A percentile compares a stretch with the other conserved stretches of the same genome.
Conservation (phyloP, 495 filamentous ascomycete species). For the Talaromyces wortmannii region DNA sequence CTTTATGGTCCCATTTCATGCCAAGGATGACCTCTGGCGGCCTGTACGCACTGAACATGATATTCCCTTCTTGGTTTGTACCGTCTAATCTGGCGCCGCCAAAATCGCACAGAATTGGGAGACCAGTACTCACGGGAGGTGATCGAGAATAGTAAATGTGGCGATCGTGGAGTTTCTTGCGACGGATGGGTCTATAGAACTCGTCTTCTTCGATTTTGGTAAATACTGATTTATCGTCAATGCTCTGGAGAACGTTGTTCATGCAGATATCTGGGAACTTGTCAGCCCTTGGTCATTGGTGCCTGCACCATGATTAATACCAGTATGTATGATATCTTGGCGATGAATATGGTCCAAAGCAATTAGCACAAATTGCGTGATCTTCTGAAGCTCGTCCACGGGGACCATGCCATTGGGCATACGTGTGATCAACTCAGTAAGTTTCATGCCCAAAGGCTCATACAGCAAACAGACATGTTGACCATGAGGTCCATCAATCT, state of each 20-base stretch:
- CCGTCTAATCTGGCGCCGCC: conserved; percentile 20
- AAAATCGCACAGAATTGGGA: conserved; percentile 21
- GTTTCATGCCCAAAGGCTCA: conserved; percentile 18
- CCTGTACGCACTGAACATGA: conserved; percentile 29
- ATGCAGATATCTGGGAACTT: conserved; percentile 13
- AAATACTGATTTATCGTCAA: conserved; percentile 22
- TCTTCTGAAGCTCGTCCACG: neutral
- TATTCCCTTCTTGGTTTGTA: conserved; percentile 18
- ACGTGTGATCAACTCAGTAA: neutral
- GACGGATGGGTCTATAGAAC: conserved; percentile 14
- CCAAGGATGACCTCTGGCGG: conserved; percentile 33
- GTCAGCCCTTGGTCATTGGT: no score
- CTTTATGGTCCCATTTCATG: conserved; percentile 28
- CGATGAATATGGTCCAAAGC: neutral
- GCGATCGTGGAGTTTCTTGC: conserved; percentile 14
- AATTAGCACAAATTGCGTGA: neutral
- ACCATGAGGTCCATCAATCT: conserved; percentile 16
- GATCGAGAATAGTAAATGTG: conserved; percentile 17
- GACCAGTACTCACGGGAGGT: conserved; percentile 12
- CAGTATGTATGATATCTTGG: neutral
- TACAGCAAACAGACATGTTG: conserved; percentile 27
- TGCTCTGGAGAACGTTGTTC: conserved; percentile 22
- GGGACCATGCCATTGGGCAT: neutral
- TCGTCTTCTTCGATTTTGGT: conserved; percentile 17
- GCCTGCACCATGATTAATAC: no score